Evolutionary conservation across 1,284 basidiomycete species (phyloP).

Genomic region (Moesziomyces antarcticus): DNA sequence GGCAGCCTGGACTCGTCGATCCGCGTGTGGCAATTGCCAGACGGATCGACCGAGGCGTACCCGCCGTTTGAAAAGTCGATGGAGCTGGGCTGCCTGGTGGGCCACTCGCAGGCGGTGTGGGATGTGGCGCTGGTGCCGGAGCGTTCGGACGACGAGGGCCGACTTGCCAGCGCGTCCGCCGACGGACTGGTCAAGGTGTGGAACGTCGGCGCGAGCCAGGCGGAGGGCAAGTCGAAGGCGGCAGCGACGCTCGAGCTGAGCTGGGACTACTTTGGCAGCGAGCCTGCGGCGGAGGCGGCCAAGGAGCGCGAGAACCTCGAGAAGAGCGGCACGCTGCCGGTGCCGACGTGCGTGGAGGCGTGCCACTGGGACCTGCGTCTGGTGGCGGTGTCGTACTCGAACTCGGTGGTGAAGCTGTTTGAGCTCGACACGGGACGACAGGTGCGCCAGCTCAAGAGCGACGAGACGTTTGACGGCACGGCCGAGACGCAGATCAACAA

Average conservation of each 20-base stretch:
- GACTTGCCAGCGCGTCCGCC: conserved; percentile 87
- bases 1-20: conserved; percentile 93
- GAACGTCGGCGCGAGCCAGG: conserved; percentile 71
- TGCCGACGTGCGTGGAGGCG: conserved; percentile 85
- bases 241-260: conserved; percentile 70
- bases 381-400: conserved; percentile 82
- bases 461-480: conserved; percentile 73
- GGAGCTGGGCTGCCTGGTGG: conserved; percentile 82
- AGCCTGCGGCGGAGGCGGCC: conserved; percentile 58
- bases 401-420: conserved; percentile 89
- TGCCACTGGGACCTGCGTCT: conserved; percentile 70
- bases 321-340: conserved; percentile 66
- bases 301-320: conserved; percentile 69
- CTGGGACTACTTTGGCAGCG: conserved; percentile 77
- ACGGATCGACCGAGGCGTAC: conserved; percentile 73
- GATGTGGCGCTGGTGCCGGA: conserved; percentile 76
- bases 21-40: conserved; percentile 81
- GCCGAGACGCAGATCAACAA: conserved; percentile 85
- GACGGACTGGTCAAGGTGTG: conserved; percentile 94
- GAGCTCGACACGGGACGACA: conserved; percentile 87
- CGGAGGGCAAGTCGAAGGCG: neutral
- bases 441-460: conserved; percentile 75
- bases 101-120: conserved; percentile 95
- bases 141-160: conserved; percentile 63
- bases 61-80: conserved; percentile 85